phyloP scores from a whole-genome alignment of 176 grass and related monocot genomes.

The Oryza meyeriana region DNA sequence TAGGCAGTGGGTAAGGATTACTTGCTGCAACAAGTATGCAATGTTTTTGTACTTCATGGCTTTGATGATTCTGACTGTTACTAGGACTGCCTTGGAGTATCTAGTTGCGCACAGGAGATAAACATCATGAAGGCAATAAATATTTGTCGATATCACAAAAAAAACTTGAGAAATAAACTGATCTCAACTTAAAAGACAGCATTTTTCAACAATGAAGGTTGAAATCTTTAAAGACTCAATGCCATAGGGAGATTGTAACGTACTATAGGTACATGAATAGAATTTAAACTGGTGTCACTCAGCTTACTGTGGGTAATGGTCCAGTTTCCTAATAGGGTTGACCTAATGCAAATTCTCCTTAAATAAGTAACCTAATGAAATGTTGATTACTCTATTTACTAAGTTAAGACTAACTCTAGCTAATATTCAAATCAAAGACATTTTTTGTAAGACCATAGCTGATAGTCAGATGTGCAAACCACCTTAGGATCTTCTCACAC shows the following conservation, averaged over 20 bases:
- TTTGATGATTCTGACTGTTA: slow-evolving; percentile 54
- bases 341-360: neutral
- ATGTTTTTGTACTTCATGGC: slow-evolving; percentile 82
- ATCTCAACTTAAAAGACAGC: neutral
- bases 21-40: slow-evolving; percentile 90
- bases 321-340: neutral
- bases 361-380: neutral
- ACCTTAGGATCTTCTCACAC: slow-evolving; percentile 2
- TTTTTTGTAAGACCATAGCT: neutral
- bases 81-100: slow-evolving; percentile 48
- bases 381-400: neutral
- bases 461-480: neutral
- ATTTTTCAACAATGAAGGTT: slow-evolving; percentile 10
- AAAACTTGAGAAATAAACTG: neutral
- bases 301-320: neutral
- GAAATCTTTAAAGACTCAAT: neutral
- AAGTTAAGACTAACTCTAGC: slow-evolving; percentile 6
- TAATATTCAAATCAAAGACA: neutral
- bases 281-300: slow-evolving; percentile 8
- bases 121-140: slow-evolving; percentile 1
- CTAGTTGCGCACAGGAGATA: slow-evolving; percentile 42
- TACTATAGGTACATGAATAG: neutral
- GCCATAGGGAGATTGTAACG: neutral
- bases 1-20: slow-evolving; percentile 84
- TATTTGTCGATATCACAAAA: slow-evolving; percentile 18